These are phyloP conservation scores for Talaromyces thailandensis DNA, from an alignment of 495 filamentous ascomycete species.

Conservation along the genomic window DNA sequence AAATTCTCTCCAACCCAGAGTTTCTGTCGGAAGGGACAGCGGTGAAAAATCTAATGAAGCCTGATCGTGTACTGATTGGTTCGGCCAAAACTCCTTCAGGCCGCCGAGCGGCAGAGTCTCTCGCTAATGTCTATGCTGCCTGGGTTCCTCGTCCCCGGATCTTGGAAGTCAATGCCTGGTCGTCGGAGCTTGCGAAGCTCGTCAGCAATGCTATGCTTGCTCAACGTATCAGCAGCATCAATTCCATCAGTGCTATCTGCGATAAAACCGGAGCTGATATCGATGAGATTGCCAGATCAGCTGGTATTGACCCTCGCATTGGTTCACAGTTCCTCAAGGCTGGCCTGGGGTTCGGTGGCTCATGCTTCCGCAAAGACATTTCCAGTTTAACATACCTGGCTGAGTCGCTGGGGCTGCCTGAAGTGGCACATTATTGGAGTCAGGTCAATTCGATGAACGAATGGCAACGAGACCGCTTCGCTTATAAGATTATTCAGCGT, in stretches of 20 bases:
- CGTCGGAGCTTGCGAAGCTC: constrained; percentile 71
- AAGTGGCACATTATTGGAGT: constrained; percentile 72
- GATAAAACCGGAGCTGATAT: constrained; percentile 71
- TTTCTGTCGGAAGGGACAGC: constrained; percentile 77
- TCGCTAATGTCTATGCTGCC: constrained; percentile 57
- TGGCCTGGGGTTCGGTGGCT: constrained; percentile 71
- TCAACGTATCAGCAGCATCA: constrained; percentile 77
- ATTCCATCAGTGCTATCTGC: constrained; percentile 72
- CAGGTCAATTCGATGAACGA: constrained; percentile 70
- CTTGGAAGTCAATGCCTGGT: constrained; percentile 67
- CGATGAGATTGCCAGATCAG: constrained; percentile 59
- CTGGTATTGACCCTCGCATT: constrained; percentile 63
- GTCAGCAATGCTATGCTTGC: constrained; percentile 77
- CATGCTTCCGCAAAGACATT: constrained; percentile 79
- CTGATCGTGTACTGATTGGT: constrained; percentile 72
- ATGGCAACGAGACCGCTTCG: constrained; percentile 62
- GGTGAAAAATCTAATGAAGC: constrained; percentile 57
- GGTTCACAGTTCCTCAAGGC: constrained; percentile 69
- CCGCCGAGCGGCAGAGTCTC: constrained; percentile 47
- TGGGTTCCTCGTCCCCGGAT: constrained; percentile 64
- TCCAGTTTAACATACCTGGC: constrained; percentile 68
- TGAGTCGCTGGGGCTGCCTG: constrained; percentile 56
- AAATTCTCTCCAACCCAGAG: constrained; percentile 78
- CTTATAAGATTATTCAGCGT: constrained; percentile 50
- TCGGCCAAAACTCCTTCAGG: constrained; percentile 49